Evolutionary conservation across 331 rosid genomes (phyloP), one percentile per base, ranked within the genome.

Genomic region (Stylosanthes scabra): DNA sequence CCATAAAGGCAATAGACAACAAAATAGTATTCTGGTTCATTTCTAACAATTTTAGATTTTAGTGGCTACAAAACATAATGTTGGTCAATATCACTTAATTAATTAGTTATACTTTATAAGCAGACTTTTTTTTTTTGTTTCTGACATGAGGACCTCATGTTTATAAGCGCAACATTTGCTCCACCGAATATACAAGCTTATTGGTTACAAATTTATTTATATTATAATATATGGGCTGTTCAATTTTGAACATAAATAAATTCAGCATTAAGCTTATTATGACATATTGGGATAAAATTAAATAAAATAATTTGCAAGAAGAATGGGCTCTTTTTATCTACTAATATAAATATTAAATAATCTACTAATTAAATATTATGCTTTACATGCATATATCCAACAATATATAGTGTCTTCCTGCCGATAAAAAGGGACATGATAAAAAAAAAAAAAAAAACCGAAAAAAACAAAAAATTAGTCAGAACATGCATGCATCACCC

Each of bases 331-430:
- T 52, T 68, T 52, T 50, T 37, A 52, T 45, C 39, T 34, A 63
- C 47, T 57, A 72, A 63, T 65, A 12, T 20, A 63, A 70, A 57
- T 9, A 76, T 8, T 20, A 63, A 70, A 57, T 9, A 76, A 66
- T 5, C 66, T 44, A 60, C 12, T 11, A 29, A 39, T 54, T 67
- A 29, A 74, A 82, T 71, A 63, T 47, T n/a, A n/a, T n/a, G n/a
- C n/a, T n/a, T n/a, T n/a, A n/a, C n/a, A n/a, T n/a, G n/a, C n/a
- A 44, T 1, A 46, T 60, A 58, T 71, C 91, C 84, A 84, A 84
- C 89, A 84, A 76, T 73, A 75, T 44, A 52, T 80, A 78, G 88
- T 88, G 93, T 78, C 25, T 86, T 45, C 74, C 62, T 66, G 63
- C 68, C 45, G 71, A 62, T 70, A 42, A 7, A 41, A 71, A 69